These are phyloP conservation scores for Candida sanyaensis DNA, from an alignment of 1,139 yeast genomes.

Conservation along the genomic window DNA sequence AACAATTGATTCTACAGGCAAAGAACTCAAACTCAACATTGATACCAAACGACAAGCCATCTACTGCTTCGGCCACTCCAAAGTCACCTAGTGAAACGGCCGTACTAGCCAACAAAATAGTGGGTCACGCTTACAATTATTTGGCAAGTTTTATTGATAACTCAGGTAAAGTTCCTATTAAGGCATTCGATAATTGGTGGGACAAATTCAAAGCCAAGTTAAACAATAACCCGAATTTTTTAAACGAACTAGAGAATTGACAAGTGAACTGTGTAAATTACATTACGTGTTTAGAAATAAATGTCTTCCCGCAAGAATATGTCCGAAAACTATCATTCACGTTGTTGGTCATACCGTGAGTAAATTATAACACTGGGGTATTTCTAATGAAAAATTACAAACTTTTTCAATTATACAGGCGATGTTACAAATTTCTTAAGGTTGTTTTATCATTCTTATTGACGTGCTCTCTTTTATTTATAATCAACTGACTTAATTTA, in stretches of 20 bases:
- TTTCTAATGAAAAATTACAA: neutral
- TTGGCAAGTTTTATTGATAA: constrained; percentile 80
- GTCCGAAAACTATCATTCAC: too few relatives aligned
- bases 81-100: constrained; percentile 34
- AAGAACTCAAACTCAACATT: constrained; percentile 18
- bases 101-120: constrained; percentile 80
- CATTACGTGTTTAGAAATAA: too few relatives aligned
- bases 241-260: constrained; percentile 45
- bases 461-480: too few relatives aligned
- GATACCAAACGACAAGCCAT: constrained; percentile 15
- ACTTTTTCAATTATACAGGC: too few relatives aligned
- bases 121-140: constrained; percentile 88
- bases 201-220: constrained; percentile 76
- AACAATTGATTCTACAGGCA: constrained; percentile 43
- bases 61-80: constrained; percentile 18
- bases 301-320: too few relatives aligned
- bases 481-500: too few relatives aligned
- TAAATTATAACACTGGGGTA: neutral
- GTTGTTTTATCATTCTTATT: too few relatives aligned
- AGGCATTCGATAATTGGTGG: constrained; percentile 96
- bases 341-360: too few relatives aligned
- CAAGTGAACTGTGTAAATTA: too few relatives aligned
- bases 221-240: constrained; percentile 77
- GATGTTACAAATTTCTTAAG: too few relatives aligned
- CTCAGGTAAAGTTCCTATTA: constrained; percentile 81